Evolutionary conservation across 2,329 filamentous ascomycete genomes (phyloP).

Genomic region (Tolypocladium cylindrosporum): DNA sequence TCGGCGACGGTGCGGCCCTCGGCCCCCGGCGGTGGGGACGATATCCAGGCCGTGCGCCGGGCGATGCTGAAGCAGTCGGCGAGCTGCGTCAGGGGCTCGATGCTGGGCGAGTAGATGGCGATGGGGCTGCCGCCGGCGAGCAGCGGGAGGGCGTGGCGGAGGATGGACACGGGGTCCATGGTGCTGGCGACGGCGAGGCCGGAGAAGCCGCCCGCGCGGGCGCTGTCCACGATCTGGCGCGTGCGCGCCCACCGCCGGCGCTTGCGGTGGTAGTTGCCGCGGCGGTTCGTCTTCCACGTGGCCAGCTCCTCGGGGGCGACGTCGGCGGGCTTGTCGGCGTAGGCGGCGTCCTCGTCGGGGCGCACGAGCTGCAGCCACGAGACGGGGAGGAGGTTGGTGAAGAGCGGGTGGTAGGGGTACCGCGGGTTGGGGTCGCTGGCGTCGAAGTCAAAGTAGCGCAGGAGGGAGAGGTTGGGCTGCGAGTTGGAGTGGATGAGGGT

Average conservation of each 20-base stretch:
- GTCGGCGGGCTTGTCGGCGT: conserved; percentile 52
- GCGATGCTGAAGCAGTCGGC: conserved; percentile 79
- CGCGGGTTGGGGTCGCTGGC: conserved; percentile 49
- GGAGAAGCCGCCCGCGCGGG: conserved; percentile 67
- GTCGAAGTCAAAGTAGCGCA: conserved; percentile 88
- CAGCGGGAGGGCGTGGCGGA: conserved; percentile 68
- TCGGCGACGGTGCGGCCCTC: conserved; percentile 35
- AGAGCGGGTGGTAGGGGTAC: conserved; percentile 63
- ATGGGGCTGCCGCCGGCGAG: conserved; percentile 75
- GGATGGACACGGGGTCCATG: conserved; percentile 70
- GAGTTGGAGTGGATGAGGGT: conserved; percentile 74
- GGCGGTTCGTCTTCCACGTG: conserved; percentile 69
- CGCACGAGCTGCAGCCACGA: conserved; percentile 88
- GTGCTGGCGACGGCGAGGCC: conserved; percentile 73
- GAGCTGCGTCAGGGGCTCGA: conserved; percentile 69
- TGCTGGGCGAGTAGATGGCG: conserved; percentile 71
- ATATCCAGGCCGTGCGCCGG: conserved; percentile 65
- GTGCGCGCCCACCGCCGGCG: conserved; percentile 69
- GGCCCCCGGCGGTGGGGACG: conserved; percentile 36
- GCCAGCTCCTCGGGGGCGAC: conserved; percentile 52
- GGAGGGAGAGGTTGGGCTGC: conserved; percentile 76
- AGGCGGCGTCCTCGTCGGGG: conserved; percentile 65
- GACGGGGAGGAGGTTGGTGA: conserved; percentile 69
- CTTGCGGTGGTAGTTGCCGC: conserved; percentile 83
- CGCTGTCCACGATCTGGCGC: conserved; percentile 62